A percentile compares a stretch with the other conserved stretches of the same genome.
Conservation (phyloP, 768 basidiomycete species). For the Myochromella boudieri region DNA sequence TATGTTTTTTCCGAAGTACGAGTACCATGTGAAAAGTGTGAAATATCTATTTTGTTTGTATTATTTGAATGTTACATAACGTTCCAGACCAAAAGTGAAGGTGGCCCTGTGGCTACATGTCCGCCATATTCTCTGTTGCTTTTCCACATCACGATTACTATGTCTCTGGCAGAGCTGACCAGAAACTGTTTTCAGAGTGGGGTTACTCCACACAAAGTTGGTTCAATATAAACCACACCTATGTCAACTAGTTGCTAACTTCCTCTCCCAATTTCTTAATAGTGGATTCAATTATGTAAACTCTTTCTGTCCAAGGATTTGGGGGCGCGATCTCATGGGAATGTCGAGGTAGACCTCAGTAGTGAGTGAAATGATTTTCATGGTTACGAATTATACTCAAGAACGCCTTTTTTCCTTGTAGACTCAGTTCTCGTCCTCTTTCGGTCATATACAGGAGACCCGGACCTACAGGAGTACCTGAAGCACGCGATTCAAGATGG, state of each 20-base stretch:
- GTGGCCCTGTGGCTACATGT: too few species aligned
- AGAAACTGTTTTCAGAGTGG: constrained; percentile 76
- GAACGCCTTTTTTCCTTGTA: constrained; percentile 24
- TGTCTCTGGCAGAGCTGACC: constrained; percentile 72
- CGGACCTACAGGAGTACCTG: constrained; percentile 65
- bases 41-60: too few species aligned
- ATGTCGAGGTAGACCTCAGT: constrained; percentile 56
- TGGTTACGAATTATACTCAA: neutral
- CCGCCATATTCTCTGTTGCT: too few species aligned
- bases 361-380: constrained; percentile 42
- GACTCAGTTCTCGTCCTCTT: constrained; percentile 72
- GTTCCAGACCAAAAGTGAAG: too few species aligned
- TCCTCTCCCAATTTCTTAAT: constrained; percentile 4
- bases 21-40: too few species aligned
- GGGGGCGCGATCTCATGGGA: constrained; percentile 35
- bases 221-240: constrained; percentile 14
- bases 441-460: constrained; percentile 68
- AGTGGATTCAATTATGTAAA: constrained; percentile 73
- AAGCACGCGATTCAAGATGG: constrained; percentile 55
- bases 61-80: too few species aligned
- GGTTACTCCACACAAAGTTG: constrained; percentile 61
- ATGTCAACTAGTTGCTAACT: neutral
- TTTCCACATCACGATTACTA: too few species aligned
- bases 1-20: too few species aligned
- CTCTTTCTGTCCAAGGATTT: constrained; percentile 55